phyloP scores from a whole-genome alignment of 2,329 filamentous ascomycete genomes.

The Pseudonectria buxi region DNA sequence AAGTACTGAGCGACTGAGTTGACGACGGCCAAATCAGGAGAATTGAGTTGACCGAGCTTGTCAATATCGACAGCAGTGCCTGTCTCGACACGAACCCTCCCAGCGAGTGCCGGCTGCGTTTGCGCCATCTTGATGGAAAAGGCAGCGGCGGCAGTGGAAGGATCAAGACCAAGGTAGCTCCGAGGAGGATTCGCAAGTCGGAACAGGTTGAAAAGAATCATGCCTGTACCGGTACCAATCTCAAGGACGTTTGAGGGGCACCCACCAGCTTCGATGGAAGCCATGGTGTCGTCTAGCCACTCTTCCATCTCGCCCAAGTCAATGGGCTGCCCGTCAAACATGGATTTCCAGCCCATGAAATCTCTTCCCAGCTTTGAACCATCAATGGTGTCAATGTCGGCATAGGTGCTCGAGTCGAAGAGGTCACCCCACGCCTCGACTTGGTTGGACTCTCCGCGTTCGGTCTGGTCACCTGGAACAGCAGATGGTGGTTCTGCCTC shows the following conservation, averaged over 20 bases:
- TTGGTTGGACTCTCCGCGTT: too few relatives aligned
- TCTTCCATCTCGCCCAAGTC: slow-evolving; percentile 17
- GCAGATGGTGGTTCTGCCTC: background rate
- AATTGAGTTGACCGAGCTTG: background rate
- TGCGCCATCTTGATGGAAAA: slow-evolving; percentile 7
- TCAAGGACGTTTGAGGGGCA: slow-evolving; percentile 10
- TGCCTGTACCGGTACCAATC: slow-evolving; percentile 19
- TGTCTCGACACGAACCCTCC: slow-evolving; percentile 5
- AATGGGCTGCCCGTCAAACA: slow-evolving; percentile 14
- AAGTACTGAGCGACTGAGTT: slow-evolving; percentile 7
- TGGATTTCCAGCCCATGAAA: slow-evolving; percentile 21
- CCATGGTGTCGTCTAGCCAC: slow-evolving; percentile 21
- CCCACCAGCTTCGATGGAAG: slow-evolving; percentile 2
- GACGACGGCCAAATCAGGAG: slow-evolving; percentile 7
- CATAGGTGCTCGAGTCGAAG: slow-evolving; percentile 9
- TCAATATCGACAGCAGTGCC: slow-evolving; percentile 8
- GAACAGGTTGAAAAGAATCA: slow-evolving; percentile 21
- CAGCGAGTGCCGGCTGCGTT: slow-evolving; percentile 1
- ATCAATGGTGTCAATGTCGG: slow-evolving; percentile 6
- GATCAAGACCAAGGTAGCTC: slow-evolving; percentile 20
- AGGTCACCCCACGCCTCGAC: slow-evolving; percentile 7
- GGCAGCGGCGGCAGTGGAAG: slow-evolving; percentile 2
- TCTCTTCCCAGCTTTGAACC: slow-evolving; percentile 11
- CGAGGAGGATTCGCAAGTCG: slow-evolving; percentile 1
- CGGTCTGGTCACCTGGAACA: too few relatives aligned